Evolutionary conservation across 768 basidiomycete genomes (phyloP).

Genomic region (Termitomyces sp.): DNA sequence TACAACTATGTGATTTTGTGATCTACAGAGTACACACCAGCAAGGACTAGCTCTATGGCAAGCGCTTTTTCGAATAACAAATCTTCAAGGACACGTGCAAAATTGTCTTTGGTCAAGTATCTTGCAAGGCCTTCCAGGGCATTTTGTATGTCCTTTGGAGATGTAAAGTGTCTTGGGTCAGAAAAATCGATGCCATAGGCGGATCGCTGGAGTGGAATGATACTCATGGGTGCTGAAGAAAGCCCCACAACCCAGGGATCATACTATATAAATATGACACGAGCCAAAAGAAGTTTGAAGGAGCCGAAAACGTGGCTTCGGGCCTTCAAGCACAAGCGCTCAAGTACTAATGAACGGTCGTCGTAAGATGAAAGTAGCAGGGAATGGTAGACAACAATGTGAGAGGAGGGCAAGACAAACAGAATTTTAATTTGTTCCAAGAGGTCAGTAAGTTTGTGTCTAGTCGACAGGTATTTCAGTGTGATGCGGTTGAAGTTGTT

Average conservation of each 20-base stretch:
- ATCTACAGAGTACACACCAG: constrained; percentile 19
- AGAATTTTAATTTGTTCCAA: not conserved
- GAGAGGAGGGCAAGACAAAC: not conserved
- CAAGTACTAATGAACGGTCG: not conserved
- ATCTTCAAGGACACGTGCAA: constrained; percentile 17
- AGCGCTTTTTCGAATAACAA: constrained; percentile 20
- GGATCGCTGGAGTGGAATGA: constrained; percentile 18
- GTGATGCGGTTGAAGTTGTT: not conserved
- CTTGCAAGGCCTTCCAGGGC: constrained; percentile 20
- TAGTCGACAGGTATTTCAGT: not conserved
- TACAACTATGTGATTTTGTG: not conserved
- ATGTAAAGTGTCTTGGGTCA: constrained; percentile 13
- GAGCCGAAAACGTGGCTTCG: constrained; percentile 1
- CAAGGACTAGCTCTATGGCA: constrained; percentile 24
- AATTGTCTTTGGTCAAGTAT: constrained; percentile 22
- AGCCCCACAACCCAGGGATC: not conserved
- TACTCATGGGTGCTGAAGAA: constrained; percentile 1
- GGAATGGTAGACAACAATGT: not conserved
- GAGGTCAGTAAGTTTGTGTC: not conserved
- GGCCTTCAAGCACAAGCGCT: not conserved
- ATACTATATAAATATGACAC: not conserved
- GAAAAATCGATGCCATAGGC: constrained; percentile 21
- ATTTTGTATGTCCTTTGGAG: constrained; percentile 17
- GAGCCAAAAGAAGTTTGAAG: not conserved
- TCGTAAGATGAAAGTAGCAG: not conserved